Evolutionary conservation across 2,329 filamentous ascomycete genomes (phyloP), one percentile per base, ranked within the genome.

Genomic region (Fusarium bulbicola): DNA sequence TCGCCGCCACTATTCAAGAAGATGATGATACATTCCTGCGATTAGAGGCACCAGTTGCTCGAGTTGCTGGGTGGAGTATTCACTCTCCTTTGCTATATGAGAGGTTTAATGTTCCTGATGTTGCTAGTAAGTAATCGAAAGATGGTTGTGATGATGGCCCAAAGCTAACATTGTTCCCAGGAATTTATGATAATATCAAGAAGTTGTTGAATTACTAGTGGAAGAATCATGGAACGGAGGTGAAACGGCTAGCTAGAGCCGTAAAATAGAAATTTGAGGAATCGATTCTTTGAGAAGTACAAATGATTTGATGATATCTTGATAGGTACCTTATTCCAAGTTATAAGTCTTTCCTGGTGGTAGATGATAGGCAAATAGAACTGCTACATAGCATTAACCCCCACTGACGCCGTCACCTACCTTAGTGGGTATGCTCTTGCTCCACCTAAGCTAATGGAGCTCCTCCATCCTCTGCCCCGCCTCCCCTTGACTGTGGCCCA

Each of bases 1-100:
- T 98, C 2, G 94, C 95, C 3, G 94, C 95, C 1, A 93, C 93
- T 4, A 93, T 98, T 58, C 95, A 97, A 80, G 94, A 96, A 75
- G 91, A 92, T 63, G 80, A 84, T 1, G 85, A 88, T 34, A 95
- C 94, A 1, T 98, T 98, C 80, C 80, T 96, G 71, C 87, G 92
- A 7, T 84, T 98, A 34, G 95, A 97, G 79, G 95, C 95, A 10
- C 95, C 95, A 0, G 93, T 98, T 13, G 89, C 91, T 73, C 89
- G 95, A 56, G 92, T 98, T 10, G 93, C 93, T 7, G 95, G 95
- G n/a, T 97, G 93, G 93, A 94, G 92, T 79, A 95, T 93, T 59
- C 95, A 95, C 80, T 92, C 91, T 37, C 92, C 94, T 1, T 82
- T 98, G 78, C 81, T 92, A 40, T 98, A 90, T 82, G 95, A 98